Evolutionary conservation across 2,329 filamentous ascomycete species (phyloP).

Genomic region (Aureobasidium sp.): DNA sequence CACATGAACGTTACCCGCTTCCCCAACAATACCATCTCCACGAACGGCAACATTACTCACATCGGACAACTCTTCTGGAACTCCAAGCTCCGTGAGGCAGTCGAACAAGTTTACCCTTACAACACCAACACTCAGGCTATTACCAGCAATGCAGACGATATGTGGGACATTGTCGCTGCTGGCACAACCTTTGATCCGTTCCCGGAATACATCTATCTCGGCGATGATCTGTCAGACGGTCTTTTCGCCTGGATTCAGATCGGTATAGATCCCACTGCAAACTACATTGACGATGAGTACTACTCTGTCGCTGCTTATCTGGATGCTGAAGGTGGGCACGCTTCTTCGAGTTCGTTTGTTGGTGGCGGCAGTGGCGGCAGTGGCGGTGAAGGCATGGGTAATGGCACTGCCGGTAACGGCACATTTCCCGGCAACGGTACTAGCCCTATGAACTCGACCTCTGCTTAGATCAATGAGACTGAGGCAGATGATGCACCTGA

Average conservation of each 20-base stretch:
- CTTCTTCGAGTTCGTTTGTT: not conserved
- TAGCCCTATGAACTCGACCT: not conserved
- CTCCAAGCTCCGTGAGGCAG: slow-evolving; percentile 44
- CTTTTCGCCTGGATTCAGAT: slow-evolving; percentile 43
- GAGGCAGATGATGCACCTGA: not conserved
- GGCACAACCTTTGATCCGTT: slow-evolving; percentile 45
- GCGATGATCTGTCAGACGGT: slow-evolving; percentile 43
- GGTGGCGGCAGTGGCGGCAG: not conserved
- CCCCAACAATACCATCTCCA: slow-evolving; percentile 37
- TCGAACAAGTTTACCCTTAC: slow-evolving; percentile 41
- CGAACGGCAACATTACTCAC: slow-evolving; percentile 45
- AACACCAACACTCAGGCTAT: slow-evolving; percentile 33
- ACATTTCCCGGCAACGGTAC: not conserved
- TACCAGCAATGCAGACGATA: slow-evolving; percentile 45
- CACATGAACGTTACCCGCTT: slow-evolving; percentile 32
- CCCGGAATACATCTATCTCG: slow-evolving; percentile 49
- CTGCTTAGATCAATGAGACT: not conserved
- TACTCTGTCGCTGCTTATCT: not conserved
- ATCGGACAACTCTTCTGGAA: slow-evolving; percentile 59
- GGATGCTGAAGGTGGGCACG: slow-evolving; percentile 23
- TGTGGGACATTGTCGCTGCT: slow-evolving; percentile 40
- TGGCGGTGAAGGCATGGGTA: not conserved
- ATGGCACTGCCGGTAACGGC: not conserved
- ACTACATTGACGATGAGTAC: slow-evolving; percentile 4
- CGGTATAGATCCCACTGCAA: slow-evolving; percentile 19